Evolutionary conservation across 257 asterid species (phyloP).

Genomic region (Solanum arcanum): DNA sequence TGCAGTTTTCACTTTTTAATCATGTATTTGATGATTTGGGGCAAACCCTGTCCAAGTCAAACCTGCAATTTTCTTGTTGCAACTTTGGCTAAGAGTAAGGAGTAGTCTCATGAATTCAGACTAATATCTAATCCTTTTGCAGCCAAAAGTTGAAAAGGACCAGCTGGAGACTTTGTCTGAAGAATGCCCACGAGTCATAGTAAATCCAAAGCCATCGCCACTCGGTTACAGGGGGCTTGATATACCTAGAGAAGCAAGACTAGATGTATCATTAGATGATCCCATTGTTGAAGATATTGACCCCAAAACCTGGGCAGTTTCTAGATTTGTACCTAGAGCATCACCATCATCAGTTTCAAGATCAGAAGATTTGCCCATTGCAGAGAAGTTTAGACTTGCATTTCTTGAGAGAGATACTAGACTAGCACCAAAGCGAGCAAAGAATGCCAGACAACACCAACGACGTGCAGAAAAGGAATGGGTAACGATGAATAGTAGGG

Average conservation of each 20-base stretch:
- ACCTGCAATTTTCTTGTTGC: neutral
- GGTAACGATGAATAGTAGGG: constrained; percentile 47
- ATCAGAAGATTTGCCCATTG: constrained; percentile 49
- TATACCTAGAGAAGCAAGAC: constrained; percentile 68
- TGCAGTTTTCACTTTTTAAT: neutral
- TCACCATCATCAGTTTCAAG: constrained; percentile 10
- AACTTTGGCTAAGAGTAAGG: neutral
- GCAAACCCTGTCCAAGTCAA: neutral
- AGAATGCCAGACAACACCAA: constrained; percentile 83
- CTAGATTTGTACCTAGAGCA: constrained; percentile 22
- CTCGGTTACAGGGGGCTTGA: constrained; percentile 50
- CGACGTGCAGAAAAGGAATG: constrained; percentile 80
- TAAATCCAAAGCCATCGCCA: constrained; percentile 69
- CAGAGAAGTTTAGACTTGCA: constrained; percentile 91
- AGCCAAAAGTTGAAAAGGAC: constrained; percentile 76
- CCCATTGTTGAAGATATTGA: constrained; percentile 53
- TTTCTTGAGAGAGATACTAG: constrained; percentile 81
- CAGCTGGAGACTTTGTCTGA: constrained; percentile 42
- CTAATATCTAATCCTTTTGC: constrained; percentile 4
- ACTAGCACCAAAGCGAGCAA: constrained; percentile 93
- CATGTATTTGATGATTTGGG: neutral
- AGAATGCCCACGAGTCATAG: constrained; percentile 74
- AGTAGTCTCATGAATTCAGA: neutral
- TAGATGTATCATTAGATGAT: constrained; percentile 41
- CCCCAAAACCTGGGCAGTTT: constrained; percentile 67